A percentile compares a stretch with the other conserved stretches of the same genome.
Conservation (phyloP, 306 rosid genomes). For the Urtica urens region DNA sequence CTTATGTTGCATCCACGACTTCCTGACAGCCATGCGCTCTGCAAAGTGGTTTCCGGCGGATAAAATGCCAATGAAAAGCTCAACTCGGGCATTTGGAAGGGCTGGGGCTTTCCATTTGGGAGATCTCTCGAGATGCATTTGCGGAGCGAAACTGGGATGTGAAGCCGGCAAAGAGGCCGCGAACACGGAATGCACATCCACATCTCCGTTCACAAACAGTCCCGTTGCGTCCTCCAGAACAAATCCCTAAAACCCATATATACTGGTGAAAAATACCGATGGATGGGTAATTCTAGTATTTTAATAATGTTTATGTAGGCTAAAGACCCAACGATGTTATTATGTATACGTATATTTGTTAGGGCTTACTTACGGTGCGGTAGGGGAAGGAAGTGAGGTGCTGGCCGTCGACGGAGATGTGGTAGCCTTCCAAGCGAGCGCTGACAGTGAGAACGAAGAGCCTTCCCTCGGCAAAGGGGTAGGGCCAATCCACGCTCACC, state of each 20-base stretch:
- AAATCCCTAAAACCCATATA: slow-evolving; percentile 72
- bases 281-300: too few relatives aligned
- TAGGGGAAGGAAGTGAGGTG: slow-evolving; percentile 87
- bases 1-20: slow-evolving; percentile 94
- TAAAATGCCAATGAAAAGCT: slow-evolving; percentile 81
- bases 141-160: slow-evolving; percentile 86
- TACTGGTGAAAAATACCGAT: too few relatives aligned
- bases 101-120: slow-evolving; percentile 71
- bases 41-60: slow-evolving; percentile 98
- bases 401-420: slow-evolving; percentile 76
- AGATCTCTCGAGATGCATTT: slow-evolving; percentile 69
- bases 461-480: slow-evolving; percentile 80
- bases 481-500: slow-evolving; percentile 80
- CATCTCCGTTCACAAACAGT: slow-evolving; percentile 62
- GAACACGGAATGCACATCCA: slow-evolving; percentile 70
- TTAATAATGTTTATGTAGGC: too few relatives aligned
- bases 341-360: slow-evolving; percentile 7
- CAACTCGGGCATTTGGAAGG: slow-evolving; percentile 31
- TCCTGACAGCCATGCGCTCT: slow-evolving; percentile 92
- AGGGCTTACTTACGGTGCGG: slow-evolving; percentile 56
- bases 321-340: slow-evolving; percentile 2
- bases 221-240: slow-evolving; percentile 97
- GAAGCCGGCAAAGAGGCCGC: slow-evolving; percentile 80
- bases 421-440: slow-evolving; percentile 97
- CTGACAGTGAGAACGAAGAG: slow-evolving; percentile 75